Conservation (phyloP, 1,139 yeast genomes). For the Taphrina flavorubra region DNA sequence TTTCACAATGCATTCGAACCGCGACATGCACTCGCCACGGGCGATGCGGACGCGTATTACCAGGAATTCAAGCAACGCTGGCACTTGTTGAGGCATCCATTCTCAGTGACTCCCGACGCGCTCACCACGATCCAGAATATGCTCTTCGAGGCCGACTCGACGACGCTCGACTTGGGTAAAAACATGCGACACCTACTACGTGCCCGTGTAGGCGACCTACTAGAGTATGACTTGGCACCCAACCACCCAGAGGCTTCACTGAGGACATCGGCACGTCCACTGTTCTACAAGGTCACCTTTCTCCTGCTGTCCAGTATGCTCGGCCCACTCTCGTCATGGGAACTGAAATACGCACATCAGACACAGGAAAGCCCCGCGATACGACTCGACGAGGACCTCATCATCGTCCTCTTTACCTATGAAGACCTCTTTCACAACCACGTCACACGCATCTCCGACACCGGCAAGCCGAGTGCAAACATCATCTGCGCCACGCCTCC, state of each 20-base stretch:
- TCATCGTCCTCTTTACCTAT: constrained; percentile 8
- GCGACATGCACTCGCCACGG: neutral
- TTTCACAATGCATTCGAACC: neutral
- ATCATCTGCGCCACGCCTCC: constrained; percentile 16
- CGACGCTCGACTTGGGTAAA: neutral
- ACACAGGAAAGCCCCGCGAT: constrained; percentile 6
- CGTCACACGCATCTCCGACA: constrained; percentile 1
- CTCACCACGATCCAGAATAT: constrained; percentile 11
- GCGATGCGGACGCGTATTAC: neutral
- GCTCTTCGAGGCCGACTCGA: constrained; percentile 6
- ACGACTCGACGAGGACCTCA: constrained; percentile 9
- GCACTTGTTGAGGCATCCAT: constrained; percentile 12
- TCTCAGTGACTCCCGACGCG: constrained; percentile 7
- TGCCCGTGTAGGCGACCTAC: constrained; percentile 2
- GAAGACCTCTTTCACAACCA: constrained; percentile 18
- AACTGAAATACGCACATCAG: constrained; percentile 2
- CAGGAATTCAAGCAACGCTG: constrained; percentile 14
- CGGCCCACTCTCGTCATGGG: constrained; percentile 19
- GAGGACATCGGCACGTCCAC: constrained; percentile 14
- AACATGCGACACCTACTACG: constrained; percentile 4
- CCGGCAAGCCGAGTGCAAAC: constrained; percentile 12
- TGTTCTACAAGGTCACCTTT: constrained; percentile 8
- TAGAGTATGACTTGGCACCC: constrained; percentile 15
- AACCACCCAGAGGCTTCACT: constrained; percentile 8
- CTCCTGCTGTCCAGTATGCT: neutral